Conservation (phyloP, 495 filamentous ascomycete species). For the Penicillium turbatum region DNA sequence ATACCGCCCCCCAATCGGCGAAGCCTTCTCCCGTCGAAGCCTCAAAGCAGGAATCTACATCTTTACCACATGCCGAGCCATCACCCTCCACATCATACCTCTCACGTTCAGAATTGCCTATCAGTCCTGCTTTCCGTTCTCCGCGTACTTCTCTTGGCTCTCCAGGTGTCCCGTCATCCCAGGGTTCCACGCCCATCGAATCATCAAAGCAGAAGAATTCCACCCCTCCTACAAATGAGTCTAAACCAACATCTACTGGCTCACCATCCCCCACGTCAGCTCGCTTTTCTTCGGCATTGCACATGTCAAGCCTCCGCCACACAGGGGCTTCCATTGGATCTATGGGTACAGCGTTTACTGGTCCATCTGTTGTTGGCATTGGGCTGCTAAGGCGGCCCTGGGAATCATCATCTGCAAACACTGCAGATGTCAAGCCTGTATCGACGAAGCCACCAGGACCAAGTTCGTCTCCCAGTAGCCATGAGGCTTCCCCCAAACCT, state of each 20-base stretch:
- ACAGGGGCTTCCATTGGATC: background rate
- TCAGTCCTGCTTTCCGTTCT: background rate
- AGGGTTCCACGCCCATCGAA: background rate
- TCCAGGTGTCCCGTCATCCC: background rate
- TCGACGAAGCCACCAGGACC: background rate
- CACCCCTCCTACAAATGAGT: background rate
- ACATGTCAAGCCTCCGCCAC: background rate
- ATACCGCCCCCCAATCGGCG: background rate
- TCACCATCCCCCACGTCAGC: background rate
- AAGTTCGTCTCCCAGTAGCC: background rate
- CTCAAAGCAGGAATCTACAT: background rate
- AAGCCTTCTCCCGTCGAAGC: background rate
- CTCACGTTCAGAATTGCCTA: background rate
- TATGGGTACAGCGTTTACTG: background rate
- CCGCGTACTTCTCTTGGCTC: background rate
- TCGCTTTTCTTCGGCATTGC: background rate
- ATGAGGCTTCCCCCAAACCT: background rate
- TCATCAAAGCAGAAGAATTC: background rate
- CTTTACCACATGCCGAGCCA: too few species aligned
- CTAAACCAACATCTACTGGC: background rate
- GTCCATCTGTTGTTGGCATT: conserved; percentile 1
- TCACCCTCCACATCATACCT: background rate
- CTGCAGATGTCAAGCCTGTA: background rate
- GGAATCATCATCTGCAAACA: background rate
- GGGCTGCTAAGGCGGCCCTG: background rate